phyloP scores from a whole-genome alignment of 768 basidiomycete genomes.

The Russula olivacea region DNA sequence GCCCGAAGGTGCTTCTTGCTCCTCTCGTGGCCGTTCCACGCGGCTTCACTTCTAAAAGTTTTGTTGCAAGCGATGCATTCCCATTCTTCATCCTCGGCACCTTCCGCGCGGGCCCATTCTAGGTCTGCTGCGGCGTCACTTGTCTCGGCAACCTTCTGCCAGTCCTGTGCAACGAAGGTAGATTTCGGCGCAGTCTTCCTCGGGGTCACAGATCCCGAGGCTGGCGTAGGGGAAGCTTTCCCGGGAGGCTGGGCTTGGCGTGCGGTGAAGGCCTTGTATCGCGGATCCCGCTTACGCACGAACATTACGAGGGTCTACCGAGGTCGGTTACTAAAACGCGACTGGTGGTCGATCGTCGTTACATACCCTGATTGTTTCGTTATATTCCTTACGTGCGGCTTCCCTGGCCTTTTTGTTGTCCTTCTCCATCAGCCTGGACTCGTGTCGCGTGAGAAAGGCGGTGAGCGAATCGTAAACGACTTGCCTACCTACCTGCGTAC shows the following conservation, averaged over 20 bases:
- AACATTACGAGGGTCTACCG: slow-evolving; percentile 66
- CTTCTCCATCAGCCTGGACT: slow-evolving; percentile 80
- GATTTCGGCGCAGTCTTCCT: slow-evolving; percentile 34
- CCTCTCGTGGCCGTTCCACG: slow-evolving; percentile 94
- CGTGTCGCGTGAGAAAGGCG: slow-evolving; percentile 1
- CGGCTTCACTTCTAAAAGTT: slow-evolving; percentile 83
- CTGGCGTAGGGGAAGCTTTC: slow-evolving; percentile 19
- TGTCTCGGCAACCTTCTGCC: slow-evolving; percentile 62
- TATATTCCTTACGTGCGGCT: slow-evolving; percentile 84
- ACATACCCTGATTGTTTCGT: slow-evolving; percentile 79
- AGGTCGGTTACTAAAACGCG: not conserved
- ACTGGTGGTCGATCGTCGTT: not conserved
- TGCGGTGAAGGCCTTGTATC: slow-evolving; percentile 64
- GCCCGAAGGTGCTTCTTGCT: slow-evolving; percentile 92
- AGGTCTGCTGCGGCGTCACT: slow-evolving; percentile 50
- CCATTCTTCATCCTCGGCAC: slow-evolving; percentile 72
- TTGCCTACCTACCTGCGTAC: slow-evolving; percentile 54
- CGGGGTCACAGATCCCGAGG: slow-evolving; percentile 28
- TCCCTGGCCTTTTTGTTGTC: slow-evolving; percentile 93
- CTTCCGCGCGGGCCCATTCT: slow-evolving; percentile 70
- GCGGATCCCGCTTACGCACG: slow-evolving; percentile 81
- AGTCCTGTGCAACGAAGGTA: slow-evolving; percentile 76
- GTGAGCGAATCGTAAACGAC: not conserved
- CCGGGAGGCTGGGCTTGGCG: slow-evolving; percentile 41
- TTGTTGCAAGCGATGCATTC: slow-evolving; percentile 96